A percentile compares a stretch with the other conserved stretches of the same genome.
These are phyloP conservation scores for Canavalia gladiata DNA, from an alignment of 306 rosid species.

Conservation along the genomic window DNA sequence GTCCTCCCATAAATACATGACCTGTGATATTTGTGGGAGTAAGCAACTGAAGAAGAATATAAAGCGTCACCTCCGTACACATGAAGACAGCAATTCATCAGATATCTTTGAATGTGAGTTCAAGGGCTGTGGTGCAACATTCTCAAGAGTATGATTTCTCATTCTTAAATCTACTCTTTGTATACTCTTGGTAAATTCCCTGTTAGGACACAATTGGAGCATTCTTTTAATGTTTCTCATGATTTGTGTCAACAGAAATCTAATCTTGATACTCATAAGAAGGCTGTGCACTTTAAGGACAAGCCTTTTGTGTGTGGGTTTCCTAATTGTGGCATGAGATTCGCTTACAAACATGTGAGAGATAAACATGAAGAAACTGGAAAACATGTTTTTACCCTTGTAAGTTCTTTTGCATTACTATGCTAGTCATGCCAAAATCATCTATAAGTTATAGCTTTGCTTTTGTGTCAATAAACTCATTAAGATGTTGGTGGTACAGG, in stretches of 20 bases:
- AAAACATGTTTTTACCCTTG: slow-evolving; percentile 64
- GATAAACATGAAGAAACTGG: slow-evolving; percentile 80
- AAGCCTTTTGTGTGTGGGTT: slow-evolving; percentile 78
- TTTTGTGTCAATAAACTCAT: neutral
- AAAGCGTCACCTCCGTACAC: slow-evolving; percentile 70
- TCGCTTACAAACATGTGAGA: slow-evolving; percentile 90
- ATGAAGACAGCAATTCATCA: slow-evolving; percentile 52
- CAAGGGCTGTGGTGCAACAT: slow-evolving; percentile 62
- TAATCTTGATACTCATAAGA: slow-evolving; percentile 76
- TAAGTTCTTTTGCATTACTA: slow-evolving; percentile 50
- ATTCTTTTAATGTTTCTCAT: neutral
- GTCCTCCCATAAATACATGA: slow-evolving; percentile 70
- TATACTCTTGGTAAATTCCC: neutral
- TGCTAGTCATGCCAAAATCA: neutral
- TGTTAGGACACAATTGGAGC: neutral
- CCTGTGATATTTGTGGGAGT: slow-evolving; percentile 72
- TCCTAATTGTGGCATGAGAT: slow-evolving; percentile 86
- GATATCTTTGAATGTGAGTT: slow-evolving; percentile 60
- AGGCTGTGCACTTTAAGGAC: slow-evolving; percentile 70
- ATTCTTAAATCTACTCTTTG: neutral
- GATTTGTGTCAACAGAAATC: slow-evolving; percentile 62
- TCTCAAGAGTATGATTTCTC: slow-evolving; percentile 68
- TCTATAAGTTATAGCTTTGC: neutral
- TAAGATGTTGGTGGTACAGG: slow-evolving; percentile 55
- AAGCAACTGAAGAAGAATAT: slow-evolving; percentile 82